Evolutionary conservation across 352 stramenopile genomes (phyloP).

Genomic region (Globisporangium solare): DNA sequence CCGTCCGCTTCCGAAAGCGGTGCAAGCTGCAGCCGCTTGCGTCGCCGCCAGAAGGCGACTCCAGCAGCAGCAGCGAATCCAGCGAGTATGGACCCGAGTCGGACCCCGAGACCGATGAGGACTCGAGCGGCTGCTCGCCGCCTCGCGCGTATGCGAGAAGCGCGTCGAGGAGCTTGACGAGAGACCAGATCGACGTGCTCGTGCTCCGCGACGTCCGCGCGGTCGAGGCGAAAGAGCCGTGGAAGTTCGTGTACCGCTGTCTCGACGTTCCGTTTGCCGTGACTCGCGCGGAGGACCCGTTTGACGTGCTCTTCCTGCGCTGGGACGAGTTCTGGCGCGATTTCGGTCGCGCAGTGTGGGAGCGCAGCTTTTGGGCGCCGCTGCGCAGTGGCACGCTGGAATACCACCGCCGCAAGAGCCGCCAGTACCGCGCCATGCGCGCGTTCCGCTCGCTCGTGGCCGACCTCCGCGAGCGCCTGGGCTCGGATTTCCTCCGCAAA

Average conservation of each 20-base stretch:
- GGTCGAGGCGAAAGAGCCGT: slow-evolving; percentile 30
- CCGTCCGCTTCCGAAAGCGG: slow-evolving; percentile 5
- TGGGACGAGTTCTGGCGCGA: slow-evolving; percentile 45
- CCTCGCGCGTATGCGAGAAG: too few species aligned
- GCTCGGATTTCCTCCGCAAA: neutral
- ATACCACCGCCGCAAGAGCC: slow-evolving; percentile 25
- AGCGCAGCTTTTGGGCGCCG: slow-evolving; percentile 39
- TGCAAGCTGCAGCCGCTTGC: neutral
- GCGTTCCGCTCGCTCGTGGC: slow-evolving; percentile 27
- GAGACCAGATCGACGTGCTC: slow-evolving; percentile 16
- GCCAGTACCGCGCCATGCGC: slow-evolving; percentile 23
- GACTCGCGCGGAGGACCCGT: slow-evolving; percentile 21
- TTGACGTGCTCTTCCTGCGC: slow-evolving; percentile 39
- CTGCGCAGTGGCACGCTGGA: slow-evolving; percentile 19
- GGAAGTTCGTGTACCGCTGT: slow-evolving; percentile 42
- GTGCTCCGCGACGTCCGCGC: slow-evolving; percentile 22
- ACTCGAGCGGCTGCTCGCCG: too few species aligned
- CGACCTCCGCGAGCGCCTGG: slow-evolving; percentile 21
- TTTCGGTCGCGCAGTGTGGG: slow-evolving; percentile 43
- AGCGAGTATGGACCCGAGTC: neutral
- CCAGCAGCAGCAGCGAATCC: neutral
- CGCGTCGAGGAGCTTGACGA: neutral
- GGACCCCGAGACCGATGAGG: too few species aligned
- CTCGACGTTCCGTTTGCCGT: slow-evolving; percentile 30
- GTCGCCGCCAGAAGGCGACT: neutral